Evolutionary conservation across 106 monocot genomes (phyloP).

Genomic region (Allium cepa): DNA sequence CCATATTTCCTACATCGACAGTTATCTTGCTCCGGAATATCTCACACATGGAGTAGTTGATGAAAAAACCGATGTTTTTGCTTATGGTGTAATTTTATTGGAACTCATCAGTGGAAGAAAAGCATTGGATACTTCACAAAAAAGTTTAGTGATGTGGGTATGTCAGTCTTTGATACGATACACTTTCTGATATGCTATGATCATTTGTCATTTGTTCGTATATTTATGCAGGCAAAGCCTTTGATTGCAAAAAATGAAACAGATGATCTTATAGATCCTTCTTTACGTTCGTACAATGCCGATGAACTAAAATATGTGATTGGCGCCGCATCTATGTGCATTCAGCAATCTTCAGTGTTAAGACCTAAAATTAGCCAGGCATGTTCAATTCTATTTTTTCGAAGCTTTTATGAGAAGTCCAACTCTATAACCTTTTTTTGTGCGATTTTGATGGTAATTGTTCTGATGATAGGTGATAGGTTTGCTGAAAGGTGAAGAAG

Average conservation of each 20-base stretch:
- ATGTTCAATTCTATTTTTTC: neutral
- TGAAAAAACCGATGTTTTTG: slow-evolving; percentile 3
- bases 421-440: neutral
- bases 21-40: slow-evolving; percentile 64
- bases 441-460: neutral
- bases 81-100: slow-evolving; percentile 50
- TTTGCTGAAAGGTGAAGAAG: slow-evolving; percentile 34
- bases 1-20: neutral
- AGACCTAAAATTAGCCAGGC: slow-evolving; percentile 70
- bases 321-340: slow-evolving; percentile 36
- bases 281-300: slow-evolving; percentile 25
- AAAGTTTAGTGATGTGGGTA: slow-evolving; percentile 79
- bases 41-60: slow-evolving; percentile 6
- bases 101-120: slow-evolving; percentile 73
- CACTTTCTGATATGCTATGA: too few relatives aligned
- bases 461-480: slow-evolving; percentile 7
- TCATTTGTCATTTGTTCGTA: too few relatives aligned
- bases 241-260: slow-evolving; percentile 37
- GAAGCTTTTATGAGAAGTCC: too few relatives aligned
- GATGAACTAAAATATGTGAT: slow-evolving; percentile 22
- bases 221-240: slow-evolving; percentile 46
- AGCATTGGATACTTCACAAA: slow-evolving; percentile 47
- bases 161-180: neutral
- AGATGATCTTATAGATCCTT: slow-evolving; percentile 42
- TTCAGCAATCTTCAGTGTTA: slow-evolving; percentile 41